Base-by-base conservation (phyloP, 345 rosid genomes). In the Melastoma malabathricum region DNA sequence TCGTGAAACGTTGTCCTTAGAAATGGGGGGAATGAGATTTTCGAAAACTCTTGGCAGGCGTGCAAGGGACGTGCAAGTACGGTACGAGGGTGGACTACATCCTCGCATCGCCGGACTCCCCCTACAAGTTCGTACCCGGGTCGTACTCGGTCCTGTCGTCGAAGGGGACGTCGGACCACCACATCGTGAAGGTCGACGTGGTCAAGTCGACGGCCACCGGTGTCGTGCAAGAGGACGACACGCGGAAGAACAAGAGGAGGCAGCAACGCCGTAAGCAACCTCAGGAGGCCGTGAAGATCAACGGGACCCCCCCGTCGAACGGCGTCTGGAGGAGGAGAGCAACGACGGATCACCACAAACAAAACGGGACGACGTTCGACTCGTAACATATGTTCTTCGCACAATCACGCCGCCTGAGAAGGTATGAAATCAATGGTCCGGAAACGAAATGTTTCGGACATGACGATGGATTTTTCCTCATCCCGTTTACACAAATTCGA, bases 21-120 rank as follows among this genome's bases (percentile, higher is more conserved):
- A 48, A 48, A 48, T 48, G 1, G 0, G 5, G 14, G 52, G 34
- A 48, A 23, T 2, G 10, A 50, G 31, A 15, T 38, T 48, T 15
- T 15, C 19, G 19, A 6, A 6, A 15, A 5, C 43, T n/a, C 46
- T 53, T 14, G 52, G 64, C 71, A 89, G 97, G 85, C 50, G 96
- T 90, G 45, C 98, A 90, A 57, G 98, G 98, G 54, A 90, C 98
- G 0, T 90, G 98, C 76, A 90, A 82, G 73, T 90, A 90, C 50
- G 96, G 98, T 18, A 90, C 98, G 29, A 69, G 98, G 43, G 82
- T 90, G 25, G 96, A 90, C 64, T 86, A 90, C 76, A 62, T 86
- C 63, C 41, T 90, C 48, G 80, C 92, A n/a, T 86, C 98, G 5
- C 75, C 89, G 4, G 67, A 78, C 57, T 82, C 92, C 1, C 81